Conservation (phyloP, 768 basidiomycete genomes). For the Naganishia antarctica region DNA sequence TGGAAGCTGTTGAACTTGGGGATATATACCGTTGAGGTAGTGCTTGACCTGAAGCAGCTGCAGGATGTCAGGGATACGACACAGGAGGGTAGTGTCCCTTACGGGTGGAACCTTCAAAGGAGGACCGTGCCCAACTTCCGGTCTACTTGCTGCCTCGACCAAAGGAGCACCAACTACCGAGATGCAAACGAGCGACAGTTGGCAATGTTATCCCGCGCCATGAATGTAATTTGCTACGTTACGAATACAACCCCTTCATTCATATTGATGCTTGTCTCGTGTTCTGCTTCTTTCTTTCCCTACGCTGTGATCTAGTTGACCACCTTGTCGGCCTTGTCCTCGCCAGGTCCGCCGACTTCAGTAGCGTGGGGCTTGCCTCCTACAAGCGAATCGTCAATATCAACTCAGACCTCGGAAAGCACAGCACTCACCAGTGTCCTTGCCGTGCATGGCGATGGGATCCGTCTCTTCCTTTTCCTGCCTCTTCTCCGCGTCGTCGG, state of each 20-base stretch:
- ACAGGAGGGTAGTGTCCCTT: background rate
- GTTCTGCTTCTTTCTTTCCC: background rate
- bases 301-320: background rate
- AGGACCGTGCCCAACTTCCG: too few relatives aligned
- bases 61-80: background rate
- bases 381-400: background rate
- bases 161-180: too few relatives aligned
- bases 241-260: background rate
- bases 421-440: constrained; percentile 4
- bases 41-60: too few relatives aligned
- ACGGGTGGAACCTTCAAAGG: background rate
- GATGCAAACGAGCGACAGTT: background rate
- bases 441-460: constrained; percentile 9
- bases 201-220: background rate
- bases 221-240: background rate
- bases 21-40: background rate
- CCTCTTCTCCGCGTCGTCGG: constrained; percentile 3
- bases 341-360: constrained; percentile 7
- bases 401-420: background rate
- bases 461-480: constrained; percentile 17
- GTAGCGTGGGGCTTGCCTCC: constrained; percentile 22
- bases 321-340: constrained; percentile 22
- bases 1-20: background rate
- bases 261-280: background rate
- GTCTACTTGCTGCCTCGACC: too few relatives aligned